Evolutionary conservation across 106 monocot genomes (phyloP).

Genomic region (Alisma plantagoaquatica): DNA sequence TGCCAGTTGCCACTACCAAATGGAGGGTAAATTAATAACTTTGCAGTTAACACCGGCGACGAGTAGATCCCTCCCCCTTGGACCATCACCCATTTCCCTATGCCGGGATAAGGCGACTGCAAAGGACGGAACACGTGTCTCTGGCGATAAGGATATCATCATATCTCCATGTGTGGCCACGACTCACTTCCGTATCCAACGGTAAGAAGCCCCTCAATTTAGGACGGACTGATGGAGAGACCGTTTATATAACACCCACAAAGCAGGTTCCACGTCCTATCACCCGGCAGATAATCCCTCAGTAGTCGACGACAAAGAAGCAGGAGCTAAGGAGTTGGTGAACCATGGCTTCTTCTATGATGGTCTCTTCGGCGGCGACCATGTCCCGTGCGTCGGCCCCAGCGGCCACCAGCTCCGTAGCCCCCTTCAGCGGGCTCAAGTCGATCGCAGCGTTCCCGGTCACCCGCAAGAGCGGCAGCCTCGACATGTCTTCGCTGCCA

Average conservation of each 20-base stretch:
- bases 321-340: too few relatives aligned
- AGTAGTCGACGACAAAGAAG: too few relatives aligned
- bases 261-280: neutral
- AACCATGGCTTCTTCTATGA: slow-evolving; percentile 26
- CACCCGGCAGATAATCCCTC: too few relatives aligned
- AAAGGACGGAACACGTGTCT: slow-evolving; percentile 1
- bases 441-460: slow-evolving; percentile 40
- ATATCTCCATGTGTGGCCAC: neutral
- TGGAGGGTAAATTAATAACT: too few relatives aligned
- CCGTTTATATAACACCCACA: neutral
- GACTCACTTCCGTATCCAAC: neutral
- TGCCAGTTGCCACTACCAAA: too few relatives aligned
- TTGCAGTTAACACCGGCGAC: too few relatives aligned
- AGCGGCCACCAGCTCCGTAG: slow-evolving; percentile 27
- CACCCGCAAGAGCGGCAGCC: slow-evolving; percentile 10
- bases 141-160: slow-evolving; percentile 5
- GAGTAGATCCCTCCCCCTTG: too few relatives aligned
- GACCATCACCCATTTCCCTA: too few relatives aligned
- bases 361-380: slow-evolving; percentile 14
- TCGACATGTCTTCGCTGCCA: slow-evolving; percentile 31
- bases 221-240: neutral
- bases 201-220: neutral
- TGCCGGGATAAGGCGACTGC: too few relatives aligned
- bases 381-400: slow-evolving; percentile 13
- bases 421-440: slow-evolving; percentile 55